These are phyloP conservation scores for Serendipita indica DNA, from an alignment of 768 basidiomycete species.

Conservation along the genomic window DNA sequence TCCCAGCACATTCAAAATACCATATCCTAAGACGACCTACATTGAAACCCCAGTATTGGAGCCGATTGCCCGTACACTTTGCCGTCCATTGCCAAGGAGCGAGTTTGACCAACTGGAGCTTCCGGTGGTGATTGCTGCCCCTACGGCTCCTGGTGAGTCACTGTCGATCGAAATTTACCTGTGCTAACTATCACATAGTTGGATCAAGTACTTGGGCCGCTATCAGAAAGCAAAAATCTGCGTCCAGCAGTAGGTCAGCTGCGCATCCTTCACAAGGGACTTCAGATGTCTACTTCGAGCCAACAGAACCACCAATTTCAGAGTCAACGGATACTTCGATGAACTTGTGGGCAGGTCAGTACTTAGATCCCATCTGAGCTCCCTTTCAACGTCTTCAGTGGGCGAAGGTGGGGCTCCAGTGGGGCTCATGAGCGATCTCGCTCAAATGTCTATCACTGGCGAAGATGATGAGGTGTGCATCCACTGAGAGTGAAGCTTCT, in stretches of 20 bases:
- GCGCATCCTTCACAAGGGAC: background rate
- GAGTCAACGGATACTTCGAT: background rate
- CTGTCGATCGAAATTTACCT: background rate
- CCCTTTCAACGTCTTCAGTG: too few species aligned
- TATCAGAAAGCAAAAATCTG: background rate
- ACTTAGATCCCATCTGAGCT: background rate
- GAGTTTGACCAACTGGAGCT: background rate
- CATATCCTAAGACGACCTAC: constrained; percentile 2
- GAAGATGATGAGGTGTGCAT: background rate
- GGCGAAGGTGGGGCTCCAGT: background rate
- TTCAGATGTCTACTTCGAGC: background rate
- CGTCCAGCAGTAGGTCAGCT: background rate
- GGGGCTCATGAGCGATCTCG: background rate
- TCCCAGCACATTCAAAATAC: background rate
- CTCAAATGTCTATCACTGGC: background rate
- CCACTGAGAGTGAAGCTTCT: background rate
- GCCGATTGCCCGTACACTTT: background rate
- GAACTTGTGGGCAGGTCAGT: background rate
- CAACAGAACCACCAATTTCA: background rate
- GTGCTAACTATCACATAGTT: background rate
- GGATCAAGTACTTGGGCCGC: background rate
- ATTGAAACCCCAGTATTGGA: background rate
- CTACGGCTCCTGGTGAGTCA: constrained; percentile 2
- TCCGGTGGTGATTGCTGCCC: background rate
- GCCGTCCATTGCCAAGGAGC: background rate